Evolutionary conservation across 257 asterid genomes (phyloP).

Genomic region (Solanum sparsipilum): DNA sequence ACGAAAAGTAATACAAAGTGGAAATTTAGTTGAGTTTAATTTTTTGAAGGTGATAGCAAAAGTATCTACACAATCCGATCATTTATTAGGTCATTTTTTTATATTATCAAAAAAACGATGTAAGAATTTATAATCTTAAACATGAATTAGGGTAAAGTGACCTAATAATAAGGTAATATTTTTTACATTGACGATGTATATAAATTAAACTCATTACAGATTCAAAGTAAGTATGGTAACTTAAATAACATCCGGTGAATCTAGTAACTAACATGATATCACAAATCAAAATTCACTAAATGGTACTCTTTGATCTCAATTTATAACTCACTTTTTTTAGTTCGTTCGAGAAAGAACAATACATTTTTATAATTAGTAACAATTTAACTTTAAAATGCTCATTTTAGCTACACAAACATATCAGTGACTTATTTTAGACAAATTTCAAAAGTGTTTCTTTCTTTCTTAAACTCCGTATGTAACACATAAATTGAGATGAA

Average conservation of each 20-base stretch:
- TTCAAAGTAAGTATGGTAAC: background rate
- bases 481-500: background rate
- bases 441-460: too few species aligned
- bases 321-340: background rate
- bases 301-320: background rate
- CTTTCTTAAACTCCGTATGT: too few species aligned
- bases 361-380: too few species aligned
- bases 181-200: background rate
- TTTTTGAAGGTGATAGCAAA: background rate
- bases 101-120: too few species aligned
- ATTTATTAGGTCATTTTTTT: too few species aligned
- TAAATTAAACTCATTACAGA: background rate
- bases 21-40: background rate
- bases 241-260: background rate
- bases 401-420: background rate
- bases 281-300: background rate
- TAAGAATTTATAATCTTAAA: background rate
- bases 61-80: background rate
- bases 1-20: background rate
- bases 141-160: background rate
- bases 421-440: too few species aligned
- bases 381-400: too few species aligned
- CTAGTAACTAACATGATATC: background rate
- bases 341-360: accelerated
- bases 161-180: background rate